Conservation (phyloP, 78 protist genomes). For the Anaeramoeba flamelloides region DNA sequence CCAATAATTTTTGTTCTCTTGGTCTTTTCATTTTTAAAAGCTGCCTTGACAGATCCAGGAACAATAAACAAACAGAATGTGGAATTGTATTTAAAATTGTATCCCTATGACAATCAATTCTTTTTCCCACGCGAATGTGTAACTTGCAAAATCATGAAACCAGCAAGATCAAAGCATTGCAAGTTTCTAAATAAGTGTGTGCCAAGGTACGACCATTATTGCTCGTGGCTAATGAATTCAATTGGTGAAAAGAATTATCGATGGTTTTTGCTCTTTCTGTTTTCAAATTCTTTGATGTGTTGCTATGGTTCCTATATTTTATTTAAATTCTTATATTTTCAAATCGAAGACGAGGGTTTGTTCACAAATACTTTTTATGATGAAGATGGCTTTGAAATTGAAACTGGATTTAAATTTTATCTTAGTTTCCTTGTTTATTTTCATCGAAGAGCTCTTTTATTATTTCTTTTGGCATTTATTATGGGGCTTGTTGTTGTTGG, state of each 20-base stretch:
- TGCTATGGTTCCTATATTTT: too few relatives aligned
- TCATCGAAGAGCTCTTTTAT: too few relatives aligned
- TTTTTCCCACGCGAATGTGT: background rate
- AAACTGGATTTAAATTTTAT: too few relatives aligned
- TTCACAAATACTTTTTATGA: too few relatives aligned
- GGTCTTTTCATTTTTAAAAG: background rate
- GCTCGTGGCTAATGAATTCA: conserved; percentile 31
- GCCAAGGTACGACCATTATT: conserved; percentile 20
- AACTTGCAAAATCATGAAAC: background rate
- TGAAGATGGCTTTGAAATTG: too few relatives aligned
- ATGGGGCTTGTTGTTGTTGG: too few relatives aligned
- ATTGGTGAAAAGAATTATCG: conserved; percentile 18
- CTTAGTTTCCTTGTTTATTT: too few relatives aligned
- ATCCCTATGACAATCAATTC: background rate
- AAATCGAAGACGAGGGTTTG: too few relatives aligned
- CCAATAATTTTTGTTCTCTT: background rate
- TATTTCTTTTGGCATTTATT: too few relatives aligned
- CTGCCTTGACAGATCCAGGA: background rate
- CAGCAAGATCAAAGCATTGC: conserved; percentile 26
- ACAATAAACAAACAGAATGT: background rate
- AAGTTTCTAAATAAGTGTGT: conserved; percentile 19
- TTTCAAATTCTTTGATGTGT: too few relatives aligned
- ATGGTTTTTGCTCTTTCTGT: conserved; percentile 9
- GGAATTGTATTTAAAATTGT: background rate
- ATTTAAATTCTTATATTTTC: too few relatives aligned